Percentiles rank a stretch among this genome's conserved stretches.
Evolutionary conservation across 768 basidiomycete genomes (phyloP).

Genomic region (Pleurotus cornucopiae): DNA sequence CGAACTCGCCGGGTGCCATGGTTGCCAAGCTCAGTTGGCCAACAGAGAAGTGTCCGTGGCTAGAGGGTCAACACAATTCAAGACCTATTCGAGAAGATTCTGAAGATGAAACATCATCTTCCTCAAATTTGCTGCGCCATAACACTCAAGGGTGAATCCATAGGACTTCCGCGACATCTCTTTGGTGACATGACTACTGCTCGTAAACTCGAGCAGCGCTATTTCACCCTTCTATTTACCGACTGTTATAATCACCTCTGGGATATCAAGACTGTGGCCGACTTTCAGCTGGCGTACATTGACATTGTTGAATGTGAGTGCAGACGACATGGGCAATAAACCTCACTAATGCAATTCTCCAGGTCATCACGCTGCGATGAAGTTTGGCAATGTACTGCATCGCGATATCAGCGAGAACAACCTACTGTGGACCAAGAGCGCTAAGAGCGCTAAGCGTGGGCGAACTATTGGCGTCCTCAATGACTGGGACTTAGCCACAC

Average conservation of each 20-base stretch:
- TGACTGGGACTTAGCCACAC: constrained; percentile 23
- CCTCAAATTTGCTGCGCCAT: constrained; percentile 9
- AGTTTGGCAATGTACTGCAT: constrained; percentile 20
- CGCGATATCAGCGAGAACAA: constrained; percentile 27
- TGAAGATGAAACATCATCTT: constrained; percentile 11
- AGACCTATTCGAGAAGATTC: constrained; percentile 7
- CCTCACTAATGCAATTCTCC: neutral
- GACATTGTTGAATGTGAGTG: constrained; percentile 27
- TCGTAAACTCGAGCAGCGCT: constrained; percentile 9
- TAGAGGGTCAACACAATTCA: constrained; percentile 11
- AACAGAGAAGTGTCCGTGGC: neutral
- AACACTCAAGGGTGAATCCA: constrained; percentile 1
- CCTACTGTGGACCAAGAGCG: constrained; percentile 16
- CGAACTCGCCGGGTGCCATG: neutral
- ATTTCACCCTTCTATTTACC: constrained; percentile 16
- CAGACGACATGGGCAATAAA: neutral
- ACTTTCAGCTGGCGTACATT: constrained; percentile 23
- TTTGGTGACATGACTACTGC: neutral
- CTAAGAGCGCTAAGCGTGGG: neutral
- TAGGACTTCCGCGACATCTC: constrained; percentile 10
- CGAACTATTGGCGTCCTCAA: constrained; percentile 18
- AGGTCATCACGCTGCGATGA: constrained; percentile 22
- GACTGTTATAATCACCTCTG: constrained; percentile 17
- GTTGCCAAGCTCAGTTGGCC: constrained; percentile 17
- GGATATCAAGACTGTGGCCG: constrained; percentile 16